Conservation (phyloP, 495 filamentous ascomycete species). For the Apodospora peruviana region DNA sequence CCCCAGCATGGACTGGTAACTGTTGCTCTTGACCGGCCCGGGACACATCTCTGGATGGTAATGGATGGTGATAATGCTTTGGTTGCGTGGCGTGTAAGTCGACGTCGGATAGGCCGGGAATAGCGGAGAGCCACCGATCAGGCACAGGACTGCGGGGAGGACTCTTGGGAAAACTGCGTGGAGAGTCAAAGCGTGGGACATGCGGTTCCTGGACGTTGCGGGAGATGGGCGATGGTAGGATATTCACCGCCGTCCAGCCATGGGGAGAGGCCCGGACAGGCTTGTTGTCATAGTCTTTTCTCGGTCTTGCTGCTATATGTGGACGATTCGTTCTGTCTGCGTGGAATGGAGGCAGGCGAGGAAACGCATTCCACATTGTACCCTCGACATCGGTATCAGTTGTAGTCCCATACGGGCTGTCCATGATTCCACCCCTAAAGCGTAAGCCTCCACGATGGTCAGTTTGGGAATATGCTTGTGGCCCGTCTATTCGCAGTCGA, state of each 20-base stretch:
- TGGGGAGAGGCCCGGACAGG: neutral
- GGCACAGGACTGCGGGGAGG: no score
- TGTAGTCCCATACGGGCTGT: slow-evolving; percentile 28
- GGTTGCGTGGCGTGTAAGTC: neutral
- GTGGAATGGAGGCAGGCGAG: neutral
- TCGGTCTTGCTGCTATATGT: neutral
- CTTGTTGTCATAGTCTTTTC: no score
- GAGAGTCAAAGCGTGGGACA: neutral
- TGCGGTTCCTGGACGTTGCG: neutral
- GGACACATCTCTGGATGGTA: neutral
- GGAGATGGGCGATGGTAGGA: no score
- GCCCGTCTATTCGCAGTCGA: neutral
- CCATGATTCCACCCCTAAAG: slow-evolving; percentile 3
- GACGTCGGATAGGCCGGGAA: neutral
- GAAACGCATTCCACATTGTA: neutral
- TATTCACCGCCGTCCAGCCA: neutral
- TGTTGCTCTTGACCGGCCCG: neutral
- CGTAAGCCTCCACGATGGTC: neutral
- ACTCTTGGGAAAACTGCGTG: neutral
- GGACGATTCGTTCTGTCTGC: neutral
- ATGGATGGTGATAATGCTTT: neutral
- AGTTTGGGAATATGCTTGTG: neutral
- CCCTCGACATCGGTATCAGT: slow-evolving; percentile 32
- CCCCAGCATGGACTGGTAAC: neutral
- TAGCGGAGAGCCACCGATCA: neutral